Evolutionary conservation across 768 basidiomycete species (phyloP).

Genomic region (Collybia sp.): DNA sequence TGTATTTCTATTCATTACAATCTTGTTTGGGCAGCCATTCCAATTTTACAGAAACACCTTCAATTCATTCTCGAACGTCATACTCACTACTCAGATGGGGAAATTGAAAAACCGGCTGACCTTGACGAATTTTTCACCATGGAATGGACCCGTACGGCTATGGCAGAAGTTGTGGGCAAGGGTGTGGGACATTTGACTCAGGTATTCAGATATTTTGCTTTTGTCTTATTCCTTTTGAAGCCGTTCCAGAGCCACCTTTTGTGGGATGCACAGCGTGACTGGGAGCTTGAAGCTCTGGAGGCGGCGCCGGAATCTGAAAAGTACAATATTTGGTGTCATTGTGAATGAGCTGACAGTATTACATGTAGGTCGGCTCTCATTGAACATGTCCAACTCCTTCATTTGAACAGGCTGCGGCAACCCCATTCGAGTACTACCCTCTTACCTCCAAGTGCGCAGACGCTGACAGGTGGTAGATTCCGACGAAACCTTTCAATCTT

Average conservation of each 20-base stretch:
- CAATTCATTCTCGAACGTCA: conserved; percentile 49
- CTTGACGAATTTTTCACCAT: conserved; percentile 58
- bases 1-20: not conserved
- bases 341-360: conserved; percentile 5
- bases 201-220: conserved; percentile 29
- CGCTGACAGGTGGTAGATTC: conserved; percentile 41
- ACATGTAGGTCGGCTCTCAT: conserved; percentile 36
- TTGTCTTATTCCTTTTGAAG: not conserved
- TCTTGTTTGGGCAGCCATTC: conserved; percentile 51
- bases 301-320: conserved; percentile 38
- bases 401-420: conserved; percentile 65
- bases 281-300: conserved; percentile 67
- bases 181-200: conserved; percentile 60
- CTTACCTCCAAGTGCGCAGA: not conserved
- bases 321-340: conserved; percentile 18
- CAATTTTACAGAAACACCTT: conserved; percentile 64
- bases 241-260: conserved; percentile 55
- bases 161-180: conserved; percentile 48
- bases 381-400: conserved; percentile 48
- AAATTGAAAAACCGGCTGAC: conserved; percentile 40
- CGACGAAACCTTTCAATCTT: conserved; percentile 78
- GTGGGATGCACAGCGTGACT: conserved; percentile 71
- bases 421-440: conserved; percentile 64
- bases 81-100: conserved; percentile 28
- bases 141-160: conserved; percentile 54